Evolutionary conservation across 2,329 filamentous ascomycete species (phyloP), one percentile per base, ranked within the genome.

Genomic region (Aspergillus melleus): DNA sequence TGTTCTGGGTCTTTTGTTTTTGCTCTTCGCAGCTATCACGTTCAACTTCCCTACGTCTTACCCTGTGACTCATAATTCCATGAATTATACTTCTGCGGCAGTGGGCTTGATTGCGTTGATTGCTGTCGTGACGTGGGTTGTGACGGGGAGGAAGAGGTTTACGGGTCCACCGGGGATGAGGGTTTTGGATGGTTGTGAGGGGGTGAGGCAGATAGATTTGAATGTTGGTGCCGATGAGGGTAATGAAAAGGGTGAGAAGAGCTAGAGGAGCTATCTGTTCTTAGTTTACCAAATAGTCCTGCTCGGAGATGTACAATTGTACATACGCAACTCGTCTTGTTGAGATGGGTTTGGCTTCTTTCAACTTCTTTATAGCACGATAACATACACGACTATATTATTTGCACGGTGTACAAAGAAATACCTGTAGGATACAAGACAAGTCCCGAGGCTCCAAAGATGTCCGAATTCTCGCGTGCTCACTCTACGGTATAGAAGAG

Each of bases 11-110:
- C 77, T 85, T 5, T 49, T 81, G 0, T 86, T 82, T 64, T 71
- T 86, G 3, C 67, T 82, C 1, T 86, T 86, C 57, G 80, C 81
- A 2, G 80, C 79, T 26, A 81, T 86, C 55, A 83, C 83, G 0
- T 85, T 86, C 67, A 86, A 85, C 58, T 83, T 86, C 58, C 84
- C 84, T 0, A 79, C 76, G 0, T 67, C 77, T 0, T 77, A 70
- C 6, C 84, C 84, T 0, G 82, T 86, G n/a, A 76, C 73, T 1
- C 76, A 76, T 36, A 77, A 83, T 26, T 84, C 83, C 39, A 86
- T 86, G 84, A 86, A 85, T 59, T 86, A 85, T 63, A 85, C 82
- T 0, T 81, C 78, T 22, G 84, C 84, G 0, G 84, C 84, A 0
- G 80, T 85, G 30, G 84, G 83, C 0, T 74, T 83, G 1, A 81